Evolutionary conservation across 139 green algal genomes (phyloP), one percentile per base, ranked within the genome.

Genomic region (Pleodorina starrii): DNA sequence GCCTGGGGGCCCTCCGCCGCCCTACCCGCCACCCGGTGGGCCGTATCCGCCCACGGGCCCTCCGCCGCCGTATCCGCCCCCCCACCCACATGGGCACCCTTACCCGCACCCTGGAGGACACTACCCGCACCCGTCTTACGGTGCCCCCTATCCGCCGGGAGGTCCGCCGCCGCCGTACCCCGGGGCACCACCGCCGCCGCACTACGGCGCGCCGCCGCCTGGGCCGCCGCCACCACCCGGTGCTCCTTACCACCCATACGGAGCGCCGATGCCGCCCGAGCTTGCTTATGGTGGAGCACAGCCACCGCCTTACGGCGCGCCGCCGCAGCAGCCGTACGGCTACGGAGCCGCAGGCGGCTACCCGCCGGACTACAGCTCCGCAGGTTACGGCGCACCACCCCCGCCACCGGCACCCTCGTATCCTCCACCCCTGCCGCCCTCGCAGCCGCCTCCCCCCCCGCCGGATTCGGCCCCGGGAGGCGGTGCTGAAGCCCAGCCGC

Each of bases 1-100:
- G 63, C 76, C 60, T 36, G 76, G 81, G 12, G 76, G 76, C 17
- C 74, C 83, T 42, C 79, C 80, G 60, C 76, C 44, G 35, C 76
- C n/a, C n/a, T n/a, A n/a, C n/a, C n/a, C 44, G 19, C 83, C 40
- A 2, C 85, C 83, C 40, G 69, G 46, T 7, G 40, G 40, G 5
- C 84, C 83, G 40, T 78, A 73, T 57, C 76, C 60, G 0, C 51
- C 73, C 17, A 42, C 29, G 12, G 89, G 89, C 9, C 73, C 83
- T 11, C 84, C 89, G 16, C 83, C 83, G 46, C 84, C 84, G 36
- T 89, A 89, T 60, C 60, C 60, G 0, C 81, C 79, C 1, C 79
- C 79, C 5, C 51, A 78, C 35, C 21, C 51, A 11, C 69, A 57
- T 11, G 50, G 59, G 9, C 11, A 59, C 50, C 77, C 35, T 1